A percentile compares a stretch with the other conserved stretches of the same genome.
Conservation (phyloP, 2,329 filamentous ascomycete species). For the Colletotrichum sp. region DNA sequence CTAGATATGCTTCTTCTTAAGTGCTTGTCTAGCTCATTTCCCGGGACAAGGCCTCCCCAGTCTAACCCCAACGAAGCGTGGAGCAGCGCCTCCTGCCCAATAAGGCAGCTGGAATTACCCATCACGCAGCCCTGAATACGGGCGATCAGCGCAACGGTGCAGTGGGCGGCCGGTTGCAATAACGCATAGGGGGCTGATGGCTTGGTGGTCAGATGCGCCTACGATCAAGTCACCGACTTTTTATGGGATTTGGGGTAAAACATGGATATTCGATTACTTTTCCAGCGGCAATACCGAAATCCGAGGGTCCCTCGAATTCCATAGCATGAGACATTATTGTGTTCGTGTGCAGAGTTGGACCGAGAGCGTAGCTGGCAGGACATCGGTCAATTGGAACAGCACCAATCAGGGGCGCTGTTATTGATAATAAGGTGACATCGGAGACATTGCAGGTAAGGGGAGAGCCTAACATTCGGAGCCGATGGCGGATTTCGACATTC, state of each 20-base stretch:
- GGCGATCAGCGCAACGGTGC: conserved; percentile 8
- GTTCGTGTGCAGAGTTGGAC: not conserved
- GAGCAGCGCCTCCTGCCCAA: not conserved
- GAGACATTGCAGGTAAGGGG: not conserved
- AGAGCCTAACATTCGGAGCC: not conserved
- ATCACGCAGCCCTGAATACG: not conserved
- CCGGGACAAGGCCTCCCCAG: conserved; percentile 10
- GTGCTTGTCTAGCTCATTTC: conserved; percentile 2
- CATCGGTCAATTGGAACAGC: not conserved
- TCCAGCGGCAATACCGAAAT: not conserved
- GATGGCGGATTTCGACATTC: not conserved
- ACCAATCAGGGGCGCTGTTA: not conserved
- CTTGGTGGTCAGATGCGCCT: not conserved
- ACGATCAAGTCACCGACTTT: not conserved
- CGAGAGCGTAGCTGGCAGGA: not conserved
- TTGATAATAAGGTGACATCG: not conserved
- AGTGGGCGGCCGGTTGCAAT: not conserved
- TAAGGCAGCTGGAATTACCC: conserved; percentile 13
- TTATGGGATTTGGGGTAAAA: not conserved
- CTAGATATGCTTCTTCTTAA: conserved; percentile 5
- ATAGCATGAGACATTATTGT: not conserved
- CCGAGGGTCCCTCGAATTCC: not conserved
- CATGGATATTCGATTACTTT: not conserved
- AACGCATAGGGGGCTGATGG: not conserved
- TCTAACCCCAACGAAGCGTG: not conserved